These are phyloP conservation scores for Epithemia pelagica DNA, from an alignment of 108 stramenopile genomes.

Conservation along the genomic window DNA sequence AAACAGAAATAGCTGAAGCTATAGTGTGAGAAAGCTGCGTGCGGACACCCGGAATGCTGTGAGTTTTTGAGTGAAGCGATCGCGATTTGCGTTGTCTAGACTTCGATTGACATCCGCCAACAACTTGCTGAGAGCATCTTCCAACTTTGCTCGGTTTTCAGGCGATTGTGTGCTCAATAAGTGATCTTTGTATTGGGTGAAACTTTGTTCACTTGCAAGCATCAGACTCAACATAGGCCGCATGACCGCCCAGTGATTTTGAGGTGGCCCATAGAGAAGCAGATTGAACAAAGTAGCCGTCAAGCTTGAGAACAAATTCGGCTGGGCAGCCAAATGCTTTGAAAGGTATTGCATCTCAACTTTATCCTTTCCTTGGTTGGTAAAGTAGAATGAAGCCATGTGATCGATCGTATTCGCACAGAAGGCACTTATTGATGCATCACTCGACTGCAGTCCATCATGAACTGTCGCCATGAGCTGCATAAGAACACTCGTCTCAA, in stretches of 20 bases:
- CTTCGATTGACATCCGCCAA: slow-evolving; percentile 85
- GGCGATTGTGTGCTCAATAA: slow-evolving; percentile 85
- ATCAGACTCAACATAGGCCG: slow-evolving; percentile 96
- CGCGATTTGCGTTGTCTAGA: slow-evolving; percentile 92
- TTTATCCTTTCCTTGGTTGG: slow-evolving; percentile 84
- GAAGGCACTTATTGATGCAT: slow-evolving; percentile 77
- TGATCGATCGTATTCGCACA: slow-evolving; percentile 94
- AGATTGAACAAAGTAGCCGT: slow-evolving; percentile 94
- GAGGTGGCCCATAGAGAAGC: slow-evolving; percentile 88
- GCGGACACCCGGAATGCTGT: slow-evolving; percentile 93
- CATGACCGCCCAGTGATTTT: slow-evolving; percentile 97
- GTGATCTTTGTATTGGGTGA: slow-evolving; percentile 87
- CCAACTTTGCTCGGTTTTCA: slow-evolving; percentile 82
- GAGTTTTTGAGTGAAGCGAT: slow-evolving; percentile 93
- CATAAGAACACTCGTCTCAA: slow-evolving; percentile 88
- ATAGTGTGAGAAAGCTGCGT: slow-evolving; percentile 87
- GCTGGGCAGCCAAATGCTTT: slow-evolving; percentile 80
- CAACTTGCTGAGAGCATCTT: slow-evolving; percentile 88
- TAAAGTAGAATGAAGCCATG: slow-evolving; percentile 90
- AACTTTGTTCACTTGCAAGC: slow-evolving; percentile 90
- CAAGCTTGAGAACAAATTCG: slow-evolving; percentile 83
- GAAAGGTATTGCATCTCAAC: slow-evolving; percentile 67
- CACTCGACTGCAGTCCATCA: slow-evolving; percentile 91
- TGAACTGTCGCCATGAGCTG: slow-evolving; percentile 90
- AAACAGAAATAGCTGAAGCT: slow-evolving; percentile 9